These are phyloP conservation scores for Metschnikowia koreensis DNA, from an alignment of 805 yeast species.

Conservation along the genomic window DNA sequence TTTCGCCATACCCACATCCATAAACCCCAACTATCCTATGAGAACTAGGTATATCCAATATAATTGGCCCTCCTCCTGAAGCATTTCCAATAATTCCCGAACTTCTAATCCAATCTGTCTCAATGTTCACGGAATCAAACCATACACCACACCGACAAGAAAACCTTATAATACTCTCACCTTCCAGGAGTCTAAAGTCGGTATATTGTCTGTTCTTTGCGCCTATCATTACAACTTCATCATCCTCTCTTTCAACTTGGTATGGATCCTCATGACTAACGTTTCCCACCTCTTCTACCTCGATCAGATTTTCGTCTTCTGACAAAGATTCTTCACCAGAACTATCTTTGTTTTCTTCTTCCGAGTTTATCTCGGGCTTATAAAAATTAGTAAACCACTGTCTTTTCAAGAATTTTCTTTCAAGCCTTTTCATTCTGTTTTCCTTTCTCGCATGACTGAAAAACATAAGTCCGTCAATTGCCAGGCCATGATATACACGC, in stretches of 20 bases:
- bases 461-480: constrained; percentile 79
- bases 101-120: constrained; percentile 54
- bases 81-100: constrained; percentile 64
- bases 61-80: constrained; percentile 57
- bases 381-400: constrained; percentile 27
- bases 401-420: constrained; percentile 34
- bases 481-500: constrained; percentile 69
- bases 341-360: background rate
- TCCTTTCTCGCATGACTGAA: constrained; percentile 17
- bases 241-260: background rate
- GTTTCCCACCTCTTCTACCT: background rate
- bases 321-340: background rate
- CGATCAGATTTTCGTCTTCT: background rate
- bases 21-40: constrained; percentile 62
- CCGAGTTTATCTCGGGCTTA: too few relatives aligned
- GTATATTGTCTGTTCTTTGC: constrained; percentile 28
- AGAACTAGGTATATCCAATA: constrained; percentile 55
- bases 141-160: constrained; percentile 76
- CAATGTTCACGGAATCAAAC: constrained; percentile 83
- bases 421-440: background rate
- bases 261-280: background rate
- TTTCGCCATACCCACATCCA: constrained; percentile 53
- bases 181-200: constrained; percentile 52
- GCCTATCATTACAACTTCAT: background rate
- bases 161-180: constrained; percentile 61